Conservation (phyloP, 805 yeast genomes). For the Metschnikowia santaceciliae region DNA sequence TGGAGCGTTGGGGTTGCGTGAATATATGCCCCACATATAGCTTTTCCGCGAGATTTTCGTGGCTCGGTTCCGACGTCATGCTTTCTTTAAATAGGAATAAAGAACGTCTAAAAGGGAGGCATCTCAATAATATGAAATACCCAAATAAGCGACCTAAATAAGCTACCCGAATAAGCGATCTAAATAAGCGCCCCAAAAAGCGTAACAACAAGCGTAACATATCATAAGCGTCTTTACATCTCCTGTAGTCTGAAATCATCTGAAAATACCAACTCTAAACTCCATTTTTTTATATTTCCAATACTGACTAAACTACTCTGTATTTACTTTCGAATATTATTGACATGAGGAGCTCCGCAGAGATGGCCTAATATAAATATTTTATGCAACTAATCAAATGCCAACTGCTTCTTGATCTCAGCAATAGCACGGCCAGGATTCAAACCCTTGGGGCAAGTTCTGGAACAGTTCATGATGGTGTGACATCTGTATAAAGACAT, state of each 20-base stretch:
- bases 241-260: too few species aligned
- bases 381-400: constrained; percentile 50
- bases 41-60: not conserved
- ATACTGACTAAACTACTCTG: too few species aligned
- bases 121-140: too few species aligned
- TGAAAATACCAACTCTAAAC: too few species aligned
- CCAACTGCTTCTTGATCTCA: constrained; percentile 90
- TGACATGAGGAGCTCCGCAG: not conserved
- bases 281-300: too few species aligned
- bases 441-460: constrained; percentile 97
- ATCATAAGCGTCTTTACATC: too few species aligned
- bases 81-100: too few species aligned
- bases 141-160: too few species aligned
- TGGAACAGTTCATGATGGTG: constrained; percentile 98
- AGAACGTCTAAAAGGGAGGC: too few species aligned
- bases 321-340: not conserved
- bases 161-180: too few species aligned
- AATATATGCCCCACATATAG: not conserved
- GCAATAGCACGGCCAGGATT: constrained; percentile 98
- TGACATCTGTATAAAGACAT: constrained; percentile 99
- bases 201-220: too few species aligned
- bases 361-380: constrained; percentile 7
- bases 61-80: not conserved
- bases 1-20: not conserved
- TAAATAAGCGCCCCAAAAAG: too few species aligned